Conservation (phyloP, 2,329 filamentous ascomycete species). For the Neofusicoccum ribis region DNA sequence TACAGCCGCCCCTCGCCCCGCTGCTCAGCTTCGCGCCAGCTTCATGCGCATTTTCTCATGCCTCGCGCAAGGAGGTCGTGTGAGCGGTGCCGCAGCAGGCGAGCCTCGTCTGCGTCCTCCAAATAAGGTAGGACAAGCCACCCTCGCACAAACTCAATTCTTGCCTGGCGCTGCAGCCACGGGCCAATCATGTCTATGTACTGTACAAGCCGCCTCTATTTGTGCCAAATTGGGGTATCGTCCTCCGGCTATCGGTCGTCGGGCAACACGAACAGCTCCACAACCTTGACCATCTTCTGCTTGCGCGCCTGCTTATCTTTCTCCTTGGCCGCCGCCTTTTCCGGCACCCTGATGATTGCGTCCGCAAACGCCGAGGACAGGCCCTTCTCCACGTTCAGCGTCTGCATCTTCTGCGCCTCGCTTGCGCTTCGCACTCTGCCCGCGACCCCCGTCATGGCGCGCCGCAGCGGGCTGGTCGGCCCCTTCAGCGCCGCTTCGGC, state of each 20-base stretch:
- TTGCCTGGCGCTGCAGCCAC: neutral
- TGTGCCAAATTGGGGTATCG: slow-evolving; percentile 5
- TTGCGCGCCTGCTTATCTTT: slow-evolving; percentile 62
- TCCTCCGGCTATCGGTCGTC: slow-evolving; percentile 7
- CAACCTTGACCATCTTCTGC: slow-evolving; percentile 64
- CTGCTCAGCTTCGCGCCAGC: too few species aligned
- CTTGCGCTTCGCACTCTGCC: slow-evolving; percentile 38
- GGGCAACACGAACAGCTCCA: slow-evolving; percentile 68
- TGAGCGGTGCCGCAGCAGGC: neutral
- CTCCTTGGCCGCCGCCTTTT: slow-evolving; percentile 42
- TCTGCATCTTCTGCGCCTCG: slow-evolving; percentile 46
- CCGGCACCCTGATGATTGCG: slow-evolving; percentile 58
- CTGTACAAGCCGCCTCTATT: neutral
- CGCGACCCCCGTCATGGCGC: slow-evolving; percentile 20
- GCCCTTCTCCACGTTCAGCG: slow-evolving; percentile 53
- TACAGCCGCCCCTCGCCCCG: neutral
- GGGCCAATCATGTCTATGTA: neutral
- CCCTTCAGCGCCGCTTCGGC: slow-evolving; percentile 29
- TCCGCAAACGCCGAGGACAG: slow-evolving; percentile 67
- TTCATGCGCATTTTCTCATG: neutral
- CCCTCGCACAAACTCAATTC: neutral
- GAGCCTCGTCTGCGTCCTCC: too few species aligned
- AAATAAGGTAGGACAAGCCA: too few species aligned
- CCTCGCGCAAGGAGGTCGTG: neutral
- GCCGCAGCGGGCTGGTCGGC: neutral